Conservation (phyloP, 176 grass and related monocot species). For the Oryza punctata region DNA sequence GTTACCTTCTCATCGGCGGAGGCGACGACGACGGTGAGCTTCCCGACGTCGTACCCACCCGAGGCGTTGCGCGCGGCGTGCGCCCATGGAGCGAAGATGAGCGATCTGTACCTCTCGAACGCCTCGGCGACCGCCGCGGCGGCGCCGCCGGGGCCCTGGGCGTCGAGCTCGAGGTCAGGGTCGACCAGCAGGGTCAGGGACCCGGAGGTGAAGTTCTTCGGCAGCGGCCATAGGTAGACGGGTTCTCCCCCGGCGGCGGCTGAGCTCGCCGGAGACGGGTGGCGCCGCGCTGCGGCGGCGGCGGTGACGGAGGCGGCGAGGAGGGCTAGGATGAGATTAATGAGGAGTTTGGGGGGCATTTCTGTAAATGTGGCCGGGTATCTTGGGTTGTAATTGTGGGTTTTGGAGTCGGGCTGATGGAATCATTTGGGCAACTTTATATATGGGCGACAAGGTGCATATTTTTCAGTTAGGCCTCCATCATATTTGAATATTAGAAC, state of each 20-base stretch:
- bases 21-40: conserved; percentile 71
- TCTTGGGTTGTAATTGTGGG: neutral
- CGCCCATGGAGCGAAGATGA: conserved; percentile 73
- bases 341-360: conserved; percentile 51
- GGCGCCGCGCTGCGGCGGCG: conserved; percentile 37
- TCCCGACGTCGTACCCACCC: conserved; percentile 49
- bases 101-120: conserved; percentile 65
- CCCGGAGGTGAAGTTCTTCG: conserved; percentile 55
- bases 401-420: too few relatives aligned
- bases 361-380: neutral
- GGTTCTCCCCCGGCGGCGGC: conserved; percentile 11
- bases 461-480: neutral
- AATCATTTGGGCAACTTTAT: too few relatives aligned
- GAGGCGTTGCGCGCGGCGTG: conserved; percentile 10
- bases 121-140: conserved; percentile 57
- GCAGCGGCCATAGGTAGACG: conserved; percentile 88
- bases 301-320: conserved; percentile 25
- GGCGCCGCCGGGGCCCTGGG: conserved; percentile 40
- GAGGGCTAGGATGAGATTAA: conserved; percentile 14
- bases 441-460: too few relatives aligned
- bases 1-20: conserved; percentile 78
- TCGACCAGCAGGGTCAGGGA: conserved; percentile 57
- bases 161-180: conserved; percentile 63
- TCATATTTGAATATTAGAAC: neutral
- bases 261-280: conserved; percentile 22